phyloP scores from a whole-genome alignment of 108 stramenopile species.

The Nannochloropsis gaditana region DNA sequence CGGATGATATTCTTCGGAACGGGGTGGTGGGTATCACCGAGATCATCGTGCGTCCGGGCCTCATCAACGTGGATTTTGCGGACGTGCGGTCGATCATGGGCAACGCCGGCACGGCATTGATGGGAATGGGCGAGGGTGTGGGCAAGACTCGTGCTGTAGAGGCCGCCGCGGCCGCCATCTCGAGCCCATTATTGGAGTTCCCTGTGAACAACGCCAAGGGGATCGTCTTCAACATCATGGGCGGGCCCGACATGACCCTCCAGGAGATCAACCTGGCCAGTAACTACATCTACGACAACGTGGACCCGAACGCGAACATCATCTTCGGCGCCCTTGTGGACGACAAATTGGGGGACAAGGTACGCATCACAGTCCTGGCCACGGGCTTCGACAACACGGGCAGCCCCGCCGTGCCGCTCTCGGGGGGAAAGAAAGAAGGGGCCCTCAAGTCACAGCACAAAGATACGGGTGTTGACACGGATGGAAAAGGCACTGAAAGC shows the following conservation, averaged over 20 bases:
- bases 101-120: slow-evolving; percentile 80
- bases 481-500: not conserved
- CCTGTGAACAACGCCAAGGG: slow-evolving; percentile 80
- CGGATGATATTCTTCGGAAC: slow-evolving; percentile 75
- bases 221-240: slow-evolving; percentile 84
- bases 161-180: slow-evolving; percentile 78
- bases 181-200: slow-evolving; percentile 73
- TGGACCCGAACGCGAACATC: slow-evolving; percentile 86
- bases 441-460: not conserved
- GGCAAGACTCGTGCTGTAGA: slow-evolving; percentile 74
- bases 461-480: not conserved
- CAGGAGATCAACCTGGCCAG: slow-evolving; percentile 76
- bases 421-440: not conserved
- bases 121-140: slow-evolving; percentile 80
- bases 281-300: slow-evolving; percentile 79
- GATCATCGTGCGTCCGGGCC: slow-evolving; percentile 78
- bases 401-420: not conserved
- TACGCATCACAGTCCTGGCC: slow-evolving; percentile 80
- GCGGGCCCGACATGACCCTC: slow-evolving; percentile 73
- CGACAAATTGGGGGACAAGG: slow-evolving; percentile 71
- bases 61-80: slow-evolving; percentile 89
- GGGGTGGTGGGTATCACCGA: slow-evolving; percentile 83
- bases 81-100: slow-evolving; percentile 81
- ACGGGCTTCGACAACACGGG: slow-evolving; percentile 64
- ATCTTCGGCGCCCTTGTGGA: slow-evolving; percentile 85